Percentiles rank a stretch among this genome's conserved stretches.
These are phyloP conservation scores for Proliferodiscus dingleyae DNA, from an alignment of 2,329 filamentous ascomycete genomes.

Conservation along the genomic window DNA sequence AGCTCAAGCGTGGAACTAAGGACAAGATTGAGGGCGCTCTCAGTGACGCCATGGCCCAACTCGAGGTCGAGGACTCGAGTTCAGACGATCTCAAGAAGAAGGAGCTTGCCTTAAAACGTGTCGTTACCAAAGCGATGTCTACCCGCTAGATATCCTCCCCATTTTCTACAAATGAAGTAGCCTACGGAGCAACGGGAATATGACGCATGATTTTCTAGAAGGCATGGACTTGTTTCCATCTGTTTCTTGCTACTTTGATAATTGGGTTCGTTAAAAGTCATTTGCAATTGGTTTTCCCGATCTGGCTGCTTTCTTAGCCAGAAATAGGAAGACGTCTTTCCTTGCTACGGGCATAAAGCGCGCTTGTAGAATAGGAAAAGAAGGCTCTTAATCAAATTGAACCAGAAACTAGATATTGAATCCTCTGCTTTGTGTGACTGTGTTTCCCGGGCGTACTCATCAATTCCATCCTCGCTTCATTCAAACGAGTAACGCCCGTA, in stretches of 20 bases:
- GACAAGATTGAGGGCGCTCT: slow-evolving; percentile 98
- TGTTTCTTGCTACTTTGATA: slow-evolving; percentile 24
- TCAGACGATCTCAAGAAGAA: slow-evolving; percentile 99
- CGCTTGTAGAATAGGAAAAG: slow-evolving; percentile 32
- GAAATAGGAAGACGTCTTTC: slow-evolving; percentile 15
- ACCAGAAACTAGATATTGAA: slow-evolving; percentile 9
- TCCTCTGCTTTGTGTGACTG: background rate
- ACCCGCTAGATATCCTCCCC: slow-evolving; percentile 61
- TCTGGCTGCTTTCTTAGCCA: slow-evolving; percentile 25
- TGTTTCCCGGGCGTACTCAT: no score
- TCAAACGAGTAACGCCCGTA: no score
- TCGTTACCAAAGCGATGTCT: slow-evolving; percentile 95
- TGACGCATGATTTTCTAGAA: slow-evolving; percentile 29
- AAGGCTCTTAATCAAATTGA: slow-evolving; percentile 27
- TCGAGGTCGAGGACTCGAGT: slow-evolving; percentile 87
- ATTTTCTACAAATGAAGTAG: slow-evolving; percentile 7
- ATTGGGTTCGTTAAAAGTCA: slow-evolving; percentile 31
- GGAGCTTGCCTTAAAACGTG: slow-evolving; percentile 94
- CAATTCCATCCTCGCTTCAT: no score
- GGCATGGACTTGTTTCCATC: slow-evolving; percentile 31
- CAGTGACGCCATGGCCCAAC: slow-evolving; percentile 93
- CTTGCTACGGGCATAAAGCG: slow-evolving; percentile 31
- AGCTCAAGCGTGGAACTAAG: slow-evolving; percentile 98
- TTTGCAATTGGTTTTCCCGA: slow-evolving; percentile 25
- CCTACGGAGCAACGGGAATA: slow-evolving; percentile 23